phyloP scores from a whole-genome alignment of 2,329 filamentous ascomycete genomes.

The Colletotrichum sp. region DNA sequence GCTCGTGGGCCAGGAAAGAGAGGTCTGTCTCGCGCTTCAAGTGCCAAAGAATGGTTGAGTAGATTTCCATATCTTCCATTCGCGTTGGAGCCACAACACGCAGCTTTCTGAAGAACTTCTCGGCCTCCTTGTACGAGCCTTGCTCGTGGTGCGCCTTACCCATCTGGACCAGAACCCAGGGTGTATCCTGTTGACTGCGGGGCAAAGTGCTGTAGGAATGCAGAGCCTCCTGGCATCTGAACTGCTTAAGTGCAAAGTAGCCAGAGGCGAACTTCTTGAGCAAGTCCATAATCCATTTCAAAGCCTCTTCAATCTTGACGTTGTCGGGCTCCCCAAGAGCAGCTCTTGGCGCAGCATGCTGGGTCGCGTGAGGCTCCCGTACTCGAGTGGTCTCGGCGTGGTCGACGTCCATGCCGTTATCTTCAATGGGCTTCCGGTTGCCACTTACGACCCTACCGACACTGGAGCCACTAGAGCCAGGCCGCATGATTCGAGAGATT shows the following conservation, averaged over 20 bases:
- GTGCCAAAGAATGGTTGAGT: conserved; percentile 99
- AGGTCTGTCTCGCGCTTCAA: conserved; percentile 90
- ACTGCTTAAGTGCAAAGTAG: conserved; percentile 79
- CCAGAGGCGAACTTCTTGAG: conserved; percentile 82
- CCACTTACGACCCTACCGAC: conserved; percentile 90
- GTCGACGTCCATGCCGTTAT: conserved; percentile 73
- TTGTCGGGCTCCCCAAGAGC: conserved; percentile 52
- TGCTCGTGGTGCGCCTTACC: conserved; percentile 93
- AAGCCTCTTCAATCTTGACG: conserved; percentile 73
- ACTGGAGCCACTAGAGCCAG: conserved; percentile 69
- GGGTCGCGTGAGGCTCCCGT: conserved; percentile 43
- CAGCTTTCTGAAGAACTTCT: conserved; percentile 83
- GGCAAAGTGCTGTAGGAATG: conserved; percentile 75
- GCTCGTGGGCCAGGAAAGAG: conserved; percentile 88
- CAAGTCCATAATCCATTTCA: conserved; percentile 79
- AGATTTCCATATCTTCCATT: conserved; percentile 95
- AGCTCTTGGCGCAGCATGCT: conserved; percentile 41
- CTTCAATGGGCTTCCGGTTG: conserved; percentile 77
- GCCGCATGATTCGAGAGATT: conserved; percentile 67
- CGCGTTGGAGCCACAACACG: conserved; percentile 81
- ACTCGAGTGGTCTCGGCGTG: conserved; percentile 61
- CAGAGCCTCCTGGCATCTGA: conserved; percentile 78
- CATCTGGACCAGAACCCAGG: conserved; percentile 91
- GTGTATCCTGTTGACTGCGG: conserved; percentile 80
- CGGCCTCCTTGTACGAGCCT: conserved; percentile 82